Evolutionary conservation across 805 yeast species (phyloP), one percentile per base, ranked within the genome.

Genomic region (Ogataea polymorpha): DNA sequence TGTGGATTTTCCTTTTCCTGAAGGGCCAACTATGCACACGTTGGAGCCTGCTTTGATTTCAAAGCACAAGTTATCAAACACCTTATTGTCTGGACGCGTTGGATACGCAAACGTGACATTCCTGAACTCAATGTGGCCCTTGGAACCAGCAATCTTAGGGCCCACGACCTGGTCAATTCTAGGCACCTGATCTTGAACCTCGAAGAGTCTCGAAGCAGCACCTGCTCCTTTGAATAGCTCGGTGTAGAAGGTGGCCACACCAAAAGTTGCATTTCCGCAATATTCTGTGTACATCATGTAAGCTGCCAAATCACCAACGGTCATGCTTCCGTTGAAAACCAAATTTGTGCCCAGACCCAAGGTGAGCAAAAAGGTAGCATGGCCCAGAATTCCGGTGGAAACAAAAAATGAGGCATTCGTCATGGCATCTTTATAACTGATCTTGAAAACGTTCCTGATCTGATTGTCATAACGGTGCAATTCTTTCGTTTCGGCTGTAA

Each of bases 141-240:
- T 66, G 29, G 67, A 65, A 39, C 58, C 55, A 15, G 55, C 53
- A 30, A 78, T 63, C 39, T 68, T 70, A 15, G 56, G 54, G 27
- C 98, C 98, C 18, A 67, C 53, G 2, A 84, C 76, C 10, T 88
- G 77, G 23, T 78, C 71, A 35, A 90, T 88, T n/a, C 63, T 52
- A 1, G 96, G 95, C 48, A 79, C 71, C 61, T 86, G 75, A 49
- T 89, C 96, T 46, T 83, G 77, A 34, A 91, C 69, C 62, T 90
- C 98, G 66, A 90, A 90, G 35, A 90, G 75, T 46, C 98, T 72
- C 35, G 91, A 84, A 0, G 96, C 95, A 0, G 98, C 97, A 42
- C 98, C 98, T 3, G 93, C 86, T 41, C 97, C 98, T 66, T 91
- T 91, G 95, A 91, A 91, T 43, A 91, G 67, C 61, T 91, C 98